Evolutionary conservation across 495 filamentous ascomycete species (phyloP).

Genomic region (Beverwykella pulmonaria): DNA sequence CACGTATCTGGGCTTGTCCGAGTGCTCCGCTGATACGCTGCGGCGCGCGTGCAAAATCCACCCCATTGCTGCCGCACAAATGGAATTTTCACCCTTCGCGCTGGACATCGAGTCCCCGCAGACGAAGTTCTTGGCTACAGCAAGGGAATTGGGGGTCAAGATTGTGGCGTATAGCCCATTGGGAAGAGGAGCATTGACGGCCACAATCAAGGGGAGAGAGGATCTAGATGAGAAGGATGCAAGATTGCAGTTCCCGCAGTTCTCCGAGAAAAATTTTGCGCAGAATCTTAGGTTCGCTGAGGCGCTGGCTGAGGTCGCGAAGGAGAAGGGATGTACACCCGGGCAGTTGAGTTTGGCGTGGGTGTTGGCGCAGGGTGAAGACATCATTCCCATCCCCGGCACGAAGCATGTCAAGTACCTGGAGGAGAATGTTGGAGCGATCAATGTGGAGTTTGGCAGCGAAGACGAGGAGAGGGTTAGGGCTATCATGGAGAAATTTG

Average conservation of each 20-base stretch:
- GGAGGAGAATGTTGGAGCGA: conserved; percentile 44
- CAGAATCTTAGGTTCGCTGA: conserved; percentile 59
- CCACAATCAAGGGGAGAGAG: conserved; percentile 48
- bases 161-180: conserved; percentile 66
- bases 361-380: conserved; percentile 58
- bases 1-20: conserved; percentile 61
- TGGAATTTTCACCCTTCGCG: conserved; percentile 65
- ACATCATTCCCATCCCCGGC: conserved; percentile 43
- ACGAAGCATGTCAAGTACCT: conserved; percentile 42
- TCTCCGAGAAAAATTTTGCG: conserved; percentile 56
- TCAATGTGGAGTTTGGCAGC: conserved; percentile 40
- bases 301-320: conserved; percentile 51
- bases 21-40: conserved; percentile 58
- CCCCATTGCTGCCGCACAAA: conserved; percentile 62
- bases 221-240: conserved; percentile 54
- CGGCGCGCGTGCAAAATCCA: conserved; percentile 62
- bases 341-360: conserved; percentile 60
- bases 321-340: conserved; percentile 51
- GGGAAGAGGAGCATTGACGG: conserved; percentile 62
- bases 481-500: conserved; percentile 38
- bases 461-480: conserved; percentile 43
- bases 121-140: conserved; percentile 55
- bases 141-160: conserved; percentile 64
- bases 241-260: conserved; percentile 49
- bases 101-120: conserved; percentile 58